These are phyloP conservation scores for Phytophthora sp. DNA, from an alignment of 352 stramenopile species.

Conservation along the genomic window DNA sequence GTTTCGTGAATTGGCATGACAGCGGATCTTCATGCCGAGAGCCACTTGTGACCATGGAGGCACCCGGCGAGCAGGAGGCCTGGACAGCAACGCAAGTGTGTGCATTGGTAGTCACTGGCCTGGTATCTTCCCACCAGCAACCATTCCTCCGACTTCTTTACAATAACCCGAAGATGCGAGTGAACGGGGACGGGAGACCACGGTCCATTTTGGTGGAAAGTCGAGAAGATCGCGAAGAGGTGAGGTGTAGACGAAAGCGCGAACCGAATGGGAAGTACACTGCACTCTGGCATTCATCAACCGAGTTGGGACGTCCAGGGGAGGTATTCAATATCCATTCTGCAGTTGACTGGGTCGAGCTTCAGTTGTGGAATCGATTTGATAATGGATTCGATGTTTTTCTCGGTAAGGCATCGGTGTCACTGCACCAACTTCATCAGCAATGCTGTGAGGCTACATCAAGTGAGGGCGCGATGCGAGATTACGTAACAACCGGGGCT, in stretches of 20 bases:
- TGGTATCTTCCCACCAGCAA: constrained; percentile 48
- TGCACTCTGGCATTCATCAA: constrained; percentile 30
- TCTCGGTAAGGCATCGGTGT: constrained; percentile 46
- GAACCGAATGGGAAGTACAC: constrained; percentile 50
- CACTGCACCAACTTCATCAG: constrained; percentile 35
- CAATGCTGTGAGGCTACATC: background rate
- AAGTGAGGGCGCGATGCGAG: background rate
- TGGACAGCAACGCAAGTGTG: constrained; percentile 43
- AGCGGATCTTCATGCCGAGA: constrained; percentile 19
- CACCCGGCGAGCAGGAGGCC: background rate
- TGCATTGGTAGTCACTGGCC: constrained; percentile 40
- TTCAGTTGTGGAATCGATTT: constrained; percentile 76
- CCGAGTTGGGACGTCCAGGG: background rate
- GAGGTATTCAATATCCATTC: constrained; percentile 38
- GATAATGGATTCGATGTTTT: constrained; percentile 61
- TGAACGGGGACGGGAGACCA: background rate
- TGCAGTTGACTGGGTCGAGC: constrained; percentile 46
- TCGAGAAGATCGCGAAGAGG: constrained; percentile 3
- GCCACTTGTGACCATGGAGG: constrained; percentile 3
- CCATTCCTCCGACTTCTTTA: constrained; percentile 63
- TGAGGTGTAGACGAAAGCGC: constrained; percentile 21
- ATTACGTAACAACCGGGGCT: constrained; percentile 11
- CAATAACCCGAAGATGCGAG: constrained; percentile 21
- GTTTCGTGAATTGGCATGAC: constrained; percentile 19
- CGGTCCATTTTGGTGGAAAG: constrained; percentile 25